Percentiles rank a stretch among this genome's conserved stretches.
Conservation (phyloP, 2,329 filamentous ascomycete genomes). For the Aspergillus bombycis region DNA sequence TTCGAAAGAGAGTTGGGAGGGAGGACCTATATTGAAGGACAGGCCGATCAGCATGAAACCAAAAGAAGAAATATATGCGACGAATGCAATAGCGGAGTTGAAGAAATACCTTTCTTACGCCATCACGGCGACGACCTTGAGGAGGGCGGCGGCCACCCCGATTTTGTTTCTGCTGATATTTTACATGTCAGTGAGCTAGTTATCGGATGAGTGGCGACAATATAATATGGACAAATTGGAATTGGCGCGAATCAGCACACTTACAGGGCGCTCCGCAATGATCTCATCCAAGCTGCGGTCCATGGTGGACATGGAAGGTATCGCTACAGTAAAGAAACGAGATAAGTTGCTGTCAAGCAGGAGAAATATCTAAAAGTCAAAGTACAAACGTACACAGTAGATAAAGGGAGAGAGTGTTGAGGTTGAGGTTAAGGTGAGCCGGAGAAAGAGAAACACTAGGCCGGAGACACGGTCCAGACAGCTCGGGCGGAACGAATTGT, state of each 20-base stretch:
- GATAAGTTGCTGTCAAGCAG: background rate
- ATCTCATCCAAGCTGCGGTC: constrained; percentile 68
- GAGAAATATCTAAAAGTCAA: background rate
- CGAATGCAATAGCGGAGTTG: no score
- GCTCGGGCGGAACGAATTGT: background rate
- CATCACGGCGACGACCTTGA: constrained; percentile 69
- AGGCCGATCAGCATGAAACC: constrained; percentile 15
- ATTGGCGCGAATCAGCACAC: constrained; percentile 8
- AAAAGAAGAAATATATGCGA: background rate
- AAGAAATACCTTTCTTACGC: constrained; percentile 80
- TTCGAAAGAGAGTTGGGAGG: constrained; percentile 42
- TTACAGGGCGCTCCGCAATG: constrained; percentile 63
- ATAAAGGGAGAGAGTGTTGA: background rate
- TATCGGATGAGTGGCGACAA: background rate
- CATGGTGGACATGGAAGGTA: constrained; percentile 47
- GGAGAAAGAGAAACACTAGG: background rate
- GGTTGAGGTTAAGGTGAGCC: background rate
- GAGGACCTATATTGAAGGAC: constrained; percentile 40
- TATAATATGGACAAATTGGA: background rate
- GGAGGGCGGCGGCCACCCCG: constrained; percentile 39
- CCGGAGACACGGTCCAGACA: background rate
- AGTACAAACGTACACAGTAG: background rate
- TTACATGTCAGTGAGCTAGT: constrained; percentile 19
- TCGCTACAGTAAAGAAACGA: background rate
- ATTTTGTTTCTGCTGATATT: constrained; percentile 27